Percentiles rank a stretch among this genome's conserved stretches.
These are phyloP conservation scores for Metrosideros polymorpha DNA, from an alignment of 441 rosid genomes.

Conservation along the genomic window DNA sequence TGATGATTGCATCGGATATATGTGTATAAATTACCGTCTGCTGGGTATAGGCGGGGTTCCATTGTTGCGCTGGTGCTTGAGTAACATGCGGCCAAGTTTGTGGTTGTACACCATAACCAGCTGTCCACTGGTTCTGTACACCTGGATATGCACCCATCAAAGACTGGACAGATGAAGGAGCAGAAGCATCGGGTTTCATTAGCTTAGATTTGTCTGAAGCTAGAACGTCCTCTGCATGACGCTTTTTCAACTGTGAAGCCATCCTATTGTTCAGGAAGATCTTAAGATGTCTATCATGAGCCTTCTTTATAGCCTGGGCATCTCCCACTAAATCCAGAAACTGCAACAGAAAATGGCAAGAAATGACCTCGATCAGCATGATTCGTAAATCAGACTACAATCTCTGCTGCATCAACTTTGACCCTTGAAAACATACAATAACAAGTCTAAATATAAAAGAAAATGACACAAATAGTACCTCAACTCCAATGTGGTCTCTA, in stretches of 20 bases:
- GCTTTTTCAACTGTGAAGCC: slow-evolving; percentile 64
- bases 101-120: slow-evolving; percentile 71
- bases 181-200: slow-evolving; percentile 52
- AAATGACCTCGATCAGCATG: background rate
- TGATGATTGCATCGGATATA: too few species aligned
- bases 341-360: slow-evolving; percentile 31
- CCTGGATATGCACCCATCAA: slow-evolving; percentile 64
- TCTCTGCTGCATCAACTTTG: background rate
- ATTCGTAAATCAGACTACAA: background rate
- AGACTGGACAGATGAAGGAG: slow-evolving; percentile 50
- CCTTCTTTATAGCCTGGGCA: slow-evolving; percentile 49
- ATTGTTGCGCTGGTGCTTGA: slow-evolving; percentile 61
- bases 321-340: slow-evolving; percentile 83
- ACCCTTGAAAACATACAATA: background rate
- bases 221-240: slow-evolving; percentile 74
- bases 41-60: slow-evolving; percentile 76
- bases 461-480: background rate
- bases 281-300: slow-evolving; percentile 78
- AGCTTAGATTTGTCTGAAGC: slow-evolving; percentile 74
- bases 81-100: slow-evolving; percentile 83
- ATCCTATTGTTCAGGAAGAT: slow-evolving; percentile 62
- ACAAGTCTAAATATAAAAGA: background rate
- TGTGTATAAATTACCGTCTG: slow-evolving; percentile 28
- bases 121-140: slow-evolving; percentile 76
- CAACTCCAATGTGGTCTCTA: background rate